A percentile compares a stretch with the other conserved stretches of the same genome.
These are phyloP conservation scores for Candida orba DNA, from an alignment of 805 yeast genomes.

Conservation along the genomic window DNA sequence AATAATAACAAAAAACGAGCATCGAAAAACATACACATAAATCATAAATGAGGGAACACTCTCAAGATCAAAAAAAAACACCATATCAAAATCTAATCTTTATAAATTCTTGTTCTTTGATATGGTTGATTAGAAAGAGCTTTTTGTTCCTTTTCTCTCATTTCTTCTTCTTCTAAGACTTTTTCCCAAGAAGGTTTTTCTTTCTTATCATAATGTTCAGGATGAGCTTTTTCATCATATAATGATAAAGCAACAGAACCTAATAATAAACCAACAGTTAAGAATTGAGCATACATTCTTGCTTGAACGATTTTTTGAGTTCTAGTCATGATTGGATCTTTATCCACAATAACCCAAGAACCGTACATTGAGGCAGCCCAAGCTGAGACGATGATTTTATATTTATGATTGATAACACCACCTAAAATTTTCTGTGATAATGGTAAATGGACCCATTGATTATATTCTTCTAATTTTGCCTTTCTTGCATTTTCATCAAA, in stretches of 20 bases:
- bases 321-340: slow-evolving; percentile 65
- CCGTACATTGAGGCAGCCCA: slow-evolving; percentile 82
- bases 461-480: slow-evolving; percentile 36
- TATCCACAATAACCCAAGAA: slow-evolving; percentile 67
- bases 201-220: slow-evolving; percentile 28
- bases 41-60: neutral
- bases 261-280: slow-evolving; percentile 63
- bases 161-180: slow-evolving; percentile 37
- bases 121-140: slow-evolving; percentile 16
- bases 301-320: slow-evolving; percentile 83
- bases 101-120: slow-evolving; percentile 32
- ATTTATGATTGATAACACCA: slow-evolving; percentile 47
- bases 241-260: slow-evolving; percentile 62
- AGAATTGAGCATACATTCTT: slow-evolving; percentile 84
- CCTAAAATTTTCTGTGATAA: slow-evolving; percentile 43
- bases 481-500: slow-evolving; percentile 23
- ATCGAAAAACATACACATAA: neutral
- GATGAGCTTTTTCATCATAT: slow-evolving; percentile 53
- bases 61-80: neutral
- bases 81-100: slow-evolving; percentile 13
- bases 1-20: no score
- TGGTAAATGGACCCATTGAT: slow-evolving; percentile 46
- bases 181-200: slow-evolving; percentile 41
- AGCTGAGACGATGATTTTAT: slow-evolving; percentile 57
- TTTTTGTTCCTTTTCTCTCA: slow-evolving; percentile 21